Evolutionary conservation across 129 eudicot genomes (phyloP).

Genomic region (Solidago caesia): DNA sequence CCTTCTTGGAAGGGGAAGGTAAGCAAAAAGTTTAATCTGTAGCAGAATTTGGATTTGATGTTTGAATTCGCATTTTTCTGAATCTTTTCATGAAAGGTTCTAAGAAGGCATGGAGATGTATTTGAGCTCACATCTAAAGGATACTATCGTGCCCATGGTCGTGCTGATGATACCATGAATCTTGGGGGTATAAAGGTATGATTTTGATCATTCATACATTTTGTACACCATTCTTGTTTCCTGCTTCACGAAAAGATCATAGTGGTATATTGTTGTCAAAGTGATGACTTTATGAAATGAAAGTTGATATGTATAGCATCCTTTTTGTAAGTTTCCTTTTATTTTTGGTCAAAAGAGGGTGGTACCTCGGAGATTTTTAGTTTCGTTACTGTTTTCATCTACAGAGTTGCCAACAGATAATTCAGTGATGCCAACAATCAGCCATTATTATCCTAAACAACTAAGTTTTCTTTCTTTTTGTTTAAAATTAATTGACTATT

Average conservation of each 20-base stretch:
- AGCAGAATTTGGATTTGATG: background rate
- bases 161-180: constrained; percentile 99
- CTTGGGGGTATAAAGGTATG: constrained; percentile 95
- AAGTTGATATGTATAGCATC: background rate
- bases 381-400: background rate
- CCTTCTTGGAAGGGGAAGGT: constrained; percentile 90
- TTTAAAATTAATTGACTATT: background rate
- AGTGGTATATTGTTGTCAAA: background rate
- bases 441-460: background rate
- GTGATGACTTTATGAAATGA: background rate
- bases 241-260: no score
- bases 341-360: background rate
- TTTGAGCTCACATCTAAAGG: constrained; percentile 78
- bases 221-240: background rate
- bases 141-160: constrained; percentile 91
- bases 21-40: background rate
- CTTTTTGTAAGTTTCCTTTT: background rate
- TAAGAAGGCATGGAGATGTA: constrained; percentile 93
- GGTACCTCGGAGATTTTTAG: background rate
- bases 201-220: background rate
- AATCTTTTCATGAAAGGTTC: constrained; percentile 40
- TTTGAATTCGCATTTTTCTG: background rate
- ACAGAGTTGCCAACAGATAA: background rate
- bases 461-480: background rate
- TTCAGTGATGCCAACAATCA: background rate